Evolutionary conservation across 306 rosid genomes (phyloP).

Genomic region (Vicia villosa): DNA sequence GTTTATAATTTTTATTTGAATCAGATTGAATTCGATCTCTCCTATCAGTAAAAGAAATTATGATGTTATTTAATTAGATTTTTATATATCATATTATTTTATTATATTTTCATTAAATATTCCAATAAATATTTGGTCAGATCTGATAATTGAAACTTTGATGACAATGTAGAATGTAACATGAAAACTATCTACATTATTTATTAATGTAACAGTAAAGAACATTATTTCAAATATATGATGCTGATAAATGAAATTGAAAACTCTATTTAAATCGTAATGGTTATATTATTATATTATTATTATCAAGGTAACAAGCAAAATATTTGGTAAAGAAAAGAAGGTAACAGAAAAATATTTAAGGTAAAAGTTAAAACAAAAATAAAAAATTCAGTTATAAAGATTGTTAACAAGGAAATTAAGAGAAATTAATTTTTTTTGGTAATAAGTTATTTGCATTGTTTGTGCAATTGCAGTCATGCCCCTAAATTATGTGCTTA

Average conservation of each 20-base stretch:
- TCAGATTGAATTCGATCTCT: no score
- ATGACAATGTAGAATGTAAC: neutral
- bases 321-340: neutral
- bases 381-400: constrained; percentile 20
- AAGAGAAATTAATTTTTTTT: neutral
- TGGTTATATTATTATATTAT: neutral
- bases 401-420: neutral
- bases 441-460: neutral
- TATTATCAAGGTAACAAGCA: neutral
- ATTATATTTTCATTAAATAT: neutral
- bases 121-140: neutral
- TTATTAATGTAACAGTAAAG: neutral
- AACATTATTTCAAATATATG: neutral
- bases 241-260: constrained; percentile 9
- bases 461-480: constrained; percentile 28
- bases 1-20: no score
- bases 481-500: constrained; percentile 24
- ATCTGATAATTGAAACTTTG: neutral
- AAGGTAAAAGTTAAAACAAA: neutral
- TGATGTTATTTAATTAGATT: neutral
- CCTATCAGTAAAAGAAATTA: neutral
- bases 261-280: constrained; percentile 12
- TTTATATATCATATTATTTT: neutral
- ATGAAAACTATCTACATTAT: neutral
- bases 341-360: constrained; percentile 2